Base-by-base conservation (phyloP, 768 basidiomycete genomes). In the Rhodocollybia butyracea region DNA sequence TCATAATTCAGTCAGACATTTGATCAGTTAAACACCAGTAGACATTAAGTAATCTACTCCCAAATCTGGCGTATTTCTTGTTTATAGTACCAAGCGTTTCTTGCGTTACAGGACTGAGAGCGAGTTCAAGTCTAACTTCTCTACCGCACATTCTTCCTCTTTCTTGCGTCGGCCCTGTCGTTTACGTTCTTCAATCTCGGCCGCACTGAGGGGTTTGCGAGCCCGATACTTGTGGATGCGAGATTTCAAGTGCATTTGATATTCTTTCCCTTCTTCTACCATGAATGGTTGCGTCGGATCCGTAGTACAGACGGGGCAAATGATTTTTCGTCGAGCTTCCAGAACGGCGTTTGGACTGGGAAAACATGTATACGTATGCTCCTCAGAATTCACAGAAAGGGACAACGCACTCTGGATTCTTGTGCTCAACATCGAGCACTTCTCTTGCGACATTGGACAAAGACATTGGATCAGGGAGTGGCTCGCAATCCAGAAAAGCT, bases 271-370 rank as follows among this genome's bases (percentile, higher is more conserved):
- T 63, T 77, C 75, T 57, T 81, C 78, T 13, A 89, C 79, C 69
- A 93, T 80, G 75, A 89, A 79, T 13, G 91, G 91, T 24, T 76
- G 73, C 21, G 76, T 68, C 2, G 74, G 62, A 53, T 89, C 72
- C 3, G 64, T 54, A 8, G 90, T 91, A 61, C 91, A 94, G 10
- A 77, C 66, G 2, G 76, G 62, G 65, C 91, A 94, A 3, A 82
- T 69, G 5, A 78, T 64, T 60, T 84, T 85, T 54, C 73, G 80
- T 47, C 83, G 79, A 1, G 82, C 81, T 42, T 71, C 65, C 3
- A 91, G 69, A 17, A 82, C 70, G 3, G 77, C 76, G 1, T 69
- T 68, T 2, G 89, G 88, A 59, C 90, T 93, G 54, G 21, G 10
- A 24, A 17, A 26, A 47, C 46, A 59, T 56, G 24, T 21, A 46